Evolutionary conservation across 2,329 filamentous ascomycete species (phyloP).

Genomic region (Colletotrichum simmondsii): DNA sequence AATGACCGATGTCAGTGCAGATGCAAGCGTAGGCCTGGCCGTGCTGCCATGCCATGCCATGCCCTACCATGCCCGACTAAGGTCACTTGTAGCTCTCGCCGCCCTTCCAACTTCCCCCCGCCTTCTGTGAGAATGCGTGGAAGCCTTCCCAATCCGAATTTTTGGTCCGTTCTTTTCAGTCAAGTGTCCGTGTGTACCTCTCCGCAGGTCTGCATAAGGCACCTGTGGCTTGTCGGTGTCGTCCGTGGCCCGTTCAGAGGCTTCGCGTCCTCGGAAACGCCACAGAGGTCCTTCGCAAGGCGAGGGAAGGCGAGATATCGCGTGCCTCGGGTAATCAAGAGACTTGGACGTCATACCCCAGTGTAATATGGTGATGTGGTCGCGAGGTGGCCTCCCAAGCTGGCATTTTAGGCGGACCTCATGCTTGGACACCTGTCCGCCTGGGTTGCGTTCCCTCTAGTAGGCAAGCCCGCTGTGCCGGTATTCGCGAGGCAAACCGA

Average conservation of each 20-base stretch:
- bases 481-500: neutral
- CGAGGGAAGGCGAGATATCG: neutral
- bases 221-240: neutral
- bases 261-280: neutral
- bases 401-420: neutral
- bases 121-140: neutral
- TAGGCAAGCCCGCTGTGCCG: neutral
- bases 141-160: neutral
- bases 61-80: neutral
- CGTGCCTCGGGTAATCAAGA: neutral
- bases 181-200: slow-evolving; percentile 18
- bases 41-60: neutral
- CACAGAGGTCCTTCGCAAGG: neutral
- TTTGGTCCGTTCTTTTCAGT: slow-evolving; percentile 6
- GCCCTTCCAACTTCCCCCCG: neutral
- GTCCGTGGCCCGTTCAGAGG: slow-evolving; percentile 7
- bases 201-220: neutral
- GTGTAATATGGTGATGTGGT: neutral
- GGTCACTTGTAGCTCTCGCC: neutral
- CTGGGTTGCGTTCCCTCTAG: neutral
- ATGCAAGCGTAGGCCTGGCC: slow-evolving; percentile 6
- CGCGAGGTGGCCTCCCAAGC: slow-evolving; percentile 3
- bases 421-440: neutral
- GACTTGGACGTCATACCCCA: neutral
- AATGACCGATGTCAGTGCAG: neutral